Base-by-base conservation (phyloP, 129 eudicot genomes). In the Arctium lappa region DNA sequence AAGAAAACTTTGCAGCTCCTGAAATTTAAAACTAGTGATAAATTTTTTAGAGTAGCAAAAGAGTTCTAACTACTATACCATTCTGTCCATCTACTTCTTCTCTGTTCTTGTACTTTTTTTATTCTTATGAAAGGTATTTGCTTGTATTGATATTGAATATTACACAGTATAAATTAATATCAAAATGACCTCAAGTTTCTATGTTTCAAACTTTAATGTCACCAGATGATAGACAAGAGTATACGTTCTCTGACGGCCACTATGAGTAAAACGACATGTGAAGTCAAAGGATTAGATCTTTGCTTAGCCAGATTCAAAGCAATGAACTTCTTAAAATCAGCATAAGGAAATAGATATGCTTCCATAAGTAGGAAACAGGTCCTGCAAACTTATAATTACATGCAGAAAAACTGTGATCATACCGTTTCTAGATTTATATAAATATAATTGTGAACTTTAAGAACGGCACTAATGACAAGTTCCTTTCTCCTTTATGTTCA, bases 41-140 rank as follows among this genome's bases (percentile, higher is more conserved):
- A 38, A 16, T 39, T 73, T 9, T 36, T 27, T 53, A 8, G 62
- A 29, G 44, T n/a, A 73, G 44, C 29, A 73, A 33, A 37, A 39
- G 32, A 73, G 53, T 18, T 72, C 16, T 53, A 73, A n/a, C 38
- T 6, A 37, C 53, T 73, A 38, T 53, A 63, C 30, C 53, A 15
- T 53, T 53, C 53, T 73, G 76, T 73, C 31, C 56, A 38, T 38
- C 76, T 73, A 38, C 15, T 73, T 37, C 37, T 72, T 72, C 76
- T 73, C 33, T 73, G 76, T 73, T 40, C 33, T 38, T 73, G 27
- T n/a, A n/a, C 32, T 2, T 73, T 38, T 8, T 1, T 8, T 40
- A 73, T 38, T 36, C 53, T 38, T 2, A n/a, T 11, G 0, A 18
- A 73, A 73, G 76, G 16, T 18, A 2, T 73, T 73, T n/a, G 70